These are phyloP conservation scores for Trichoderma aggressivum DNA, from an alignment of 2,329 filamentous ascomycete species.

Conservation along the genomic window DNA sequence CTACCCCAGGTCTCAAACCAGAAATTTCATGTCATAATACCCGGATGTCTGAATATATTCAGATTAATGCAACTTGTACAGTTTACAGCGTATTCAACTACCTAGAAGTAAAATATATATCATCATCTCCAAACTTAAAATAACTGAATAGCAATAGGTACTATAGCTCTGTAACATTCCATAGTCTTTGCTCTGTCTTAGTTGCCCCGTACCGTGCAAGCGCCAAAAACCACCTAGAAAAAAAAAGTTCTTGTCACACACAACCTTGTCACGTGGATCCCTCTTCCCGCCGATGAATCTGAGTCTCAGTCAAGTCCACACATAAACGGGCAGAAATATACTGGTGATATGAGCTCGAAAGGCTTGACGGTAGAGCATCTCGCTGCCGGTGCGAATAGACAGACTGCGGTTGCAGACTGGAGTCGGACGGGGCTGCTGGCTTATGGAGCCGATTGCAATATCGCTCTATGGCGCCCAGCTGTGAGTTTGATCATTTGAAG, in stretches of 20 bases:
- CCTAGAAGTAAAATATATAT: not conserved
- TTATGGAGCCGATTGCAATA: constrained; percentile 83
- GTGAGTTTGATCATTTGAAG: constrained; percentile 52
- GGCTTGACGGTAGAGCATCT: constrained; percentile 50
- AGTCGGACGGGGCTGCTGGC: constrained; percentile 69
- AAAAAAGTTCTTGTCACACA: constrained; percentile 12
- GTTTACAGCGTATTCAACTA: not conserved
- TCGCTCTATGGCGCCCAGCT: constrained; percentile 81
- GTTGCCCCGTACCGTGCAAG: not conserved
- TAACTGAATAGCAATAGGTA: not conserved
- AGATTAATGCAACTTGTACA: not conserved
- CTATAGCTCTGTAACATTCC: not conserved
- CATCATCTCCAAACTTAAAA: not conserved
- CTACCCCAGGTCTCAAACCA: not conserved
- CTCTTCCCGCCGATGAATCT: constrained; percentile 1
- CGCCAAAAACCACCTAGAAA: not conserved
- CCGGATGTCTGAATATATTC: not conserved
- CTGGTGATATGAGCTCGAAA: constrained; percentile 28
- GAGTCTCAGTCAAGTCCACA: not conserved
- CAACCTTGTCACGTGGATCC: constrained; percentile 16
- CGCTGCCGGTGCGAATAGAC: constrained; percentile 82
- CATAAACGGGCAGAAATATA: not conserved
- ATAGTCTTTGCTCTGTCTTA: not conserved
- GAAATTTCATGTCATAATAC: not conserved
- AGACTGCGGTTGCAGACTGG: constrained; percentile 91